Percentiles rank a stretch among this genome's conserved stretches.
Evolutionary conservation across 306 rosid genomes (phyloP).

Genomic region (Cicer pinnatifidum): DNA sequence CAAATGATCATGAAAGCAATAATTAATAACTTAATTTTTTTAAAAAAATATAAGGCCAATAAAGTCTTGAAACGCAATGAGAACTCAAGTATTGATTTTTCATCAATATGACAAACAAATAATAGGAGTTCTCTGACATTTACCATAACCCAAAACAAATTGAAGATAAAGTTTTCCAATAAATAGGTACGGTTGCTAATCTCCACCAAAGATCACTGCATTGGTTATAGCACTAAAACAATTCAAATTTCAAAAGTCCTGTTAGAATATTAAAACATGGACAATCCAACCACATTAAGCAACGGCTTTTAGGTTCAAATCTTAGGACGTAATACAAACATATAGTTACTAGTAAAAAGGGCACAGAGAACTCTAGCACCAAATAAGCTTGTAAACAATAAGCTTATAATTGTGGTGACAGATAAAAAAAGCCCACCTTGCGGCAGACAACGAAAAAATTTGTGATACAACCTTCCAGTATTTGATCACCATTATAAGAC

Average conservation of each 20-base stretch:
- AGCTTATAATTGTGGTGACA: constrained; percentile 15
- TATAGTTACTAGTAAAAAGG: neutral
- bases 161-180: constrained; percentile 11
- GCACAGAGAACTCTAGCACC: constrained; percentile 11
- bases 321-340: constrained; percentile 29
- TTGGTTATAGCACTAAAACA: constrained; percentile 27
- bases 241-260: constrained; percentile 30
- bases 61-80: constrained; percentile 30
- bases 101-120: neutral
- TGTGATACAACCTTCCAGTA: constrained; percentile 87
- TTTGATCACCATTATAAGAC: constrained; percentile 73
- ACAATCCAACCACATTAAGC: constrained; percentile 5
- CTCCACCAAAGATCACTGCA: constrained; percentile 12
- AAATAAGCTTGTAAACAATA: constrained; percentile 17
- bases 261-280: constrained; percentile 6
- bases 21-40: neutral
- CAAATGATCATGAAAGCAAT: constrained; percentile 19
- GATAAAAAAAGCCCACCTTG: constrained; percentile 58
- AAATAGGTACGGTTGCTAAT: constrained; percentile 7
- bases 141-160: constrained; percentile 4
- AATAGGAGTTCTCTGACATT: constrained; percentile 32
- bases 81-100: neutral
- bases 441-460: constrained; percentile 77
- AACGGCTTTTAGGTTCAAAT: constrained; percentile 35
- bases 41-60: constrained; percentile 14